A percentile compares a stretch with the other conserved stretches of the same genome.
phyloP scores from a whole-genome alignment of 2,329 filamentous ascomycete species.

The Shiraia bambusicola region DNA sequence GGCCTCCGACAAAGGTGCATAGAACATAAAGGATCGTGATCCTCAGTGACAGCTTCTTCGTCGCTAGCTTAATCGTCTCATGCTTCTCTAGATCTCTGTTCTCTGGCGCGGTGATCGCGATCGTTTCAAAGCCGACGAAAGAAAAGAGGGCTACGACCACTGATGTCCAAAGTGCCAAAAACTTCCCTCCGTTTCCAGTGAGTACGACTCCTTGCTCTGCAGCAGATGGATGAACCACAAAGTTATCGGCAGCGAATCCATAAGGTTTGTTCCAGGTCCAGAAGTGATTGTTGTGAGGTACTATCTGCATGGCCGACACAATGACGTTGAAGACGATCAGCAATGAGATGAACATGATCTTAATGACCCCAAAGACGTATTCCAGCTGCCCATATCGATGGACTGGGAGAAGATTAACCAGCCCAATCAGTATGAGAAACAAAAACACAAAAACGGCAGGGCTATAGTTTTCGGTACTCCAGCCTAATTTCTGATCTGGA shows the following conservation, averaged over 20 bases:
- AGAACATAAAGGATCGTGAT: conserved; percentile 50
- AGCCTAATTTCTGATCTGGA: conserved; percentile 57
- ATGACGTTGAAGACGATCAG: conserved; percentile 49
- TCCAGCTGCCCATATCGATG: conserved; percentile 85
- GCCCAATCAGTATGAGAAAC: conserved; percentile 72
- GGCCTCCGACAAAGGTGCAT: conserved; percentile 45
- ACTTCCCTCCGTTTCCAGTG: conserved; percentile 33
- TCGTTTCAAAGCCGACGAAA: conserved; percentile 48
- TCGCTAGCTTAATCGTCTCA: conserved; percentile 50
- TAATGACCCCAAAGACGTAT: conserved; percentile 80
- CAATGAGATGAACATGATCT: conserved; percentile 60
- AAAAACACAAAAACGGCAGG: conserved; percentile 69
- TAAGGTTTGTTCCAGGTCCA: conserved; percentile 42
- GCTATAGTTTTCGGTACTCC: conserved; percentile 64
- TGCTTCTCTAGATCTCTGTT: conserved; percentile 45
- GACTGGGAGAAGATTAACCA: conserved; percentile 84
- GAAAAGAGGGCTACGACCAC: conserved; percentile 48
- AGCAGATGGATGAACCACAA: conserved; percentile 27
- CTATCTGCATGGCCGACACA: conserved; percentile 34
- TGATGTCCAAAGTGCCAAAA: conserved; percentile 47
- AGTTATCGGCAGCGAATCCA: conserved; percentile 30
- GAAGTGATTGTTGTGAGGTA: conserved; percentile 25
- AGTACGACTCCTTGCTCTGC: conserved; percentile 26
- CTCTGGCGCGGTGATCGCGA: conserved; percentile 49
- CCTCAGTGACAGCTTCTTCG: conserved; percentile 47